Base-by-base conservation (phyloP, 2,329 filamentous ascomycete species). In the Sclerotinia trifoliorum region DNA sequence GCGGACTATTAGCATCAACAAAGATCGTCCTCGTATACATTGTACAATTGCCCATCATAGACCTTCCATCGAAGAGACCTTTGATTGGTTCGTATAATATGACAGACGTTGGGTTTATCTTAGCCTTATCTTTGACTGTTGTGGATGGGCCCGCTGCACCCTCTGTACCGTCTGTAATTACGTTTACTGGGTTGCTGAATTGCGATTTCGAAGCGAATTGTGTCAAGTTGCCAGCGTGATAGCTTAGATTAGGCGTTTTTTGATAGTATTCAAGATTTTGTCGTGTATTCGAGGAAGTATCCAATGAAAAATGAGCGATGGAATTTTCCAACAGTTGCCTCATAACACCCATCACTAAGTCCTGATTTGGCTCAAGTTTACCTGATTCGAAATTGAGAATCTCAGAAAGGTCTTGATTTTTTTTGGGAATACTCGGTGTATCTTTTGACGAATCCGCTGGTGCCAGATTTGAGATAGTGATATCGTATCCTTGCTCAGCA, bases 201-300 rank as follows among this genome's bases (percentile, higher is more conserved):
- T 57, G 19, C 55, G 55, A 21, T 42, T n/a, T 8, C n/a, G 32
- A 11, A 15, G 32, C 55, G 15, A 57, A 57, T 39, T 5, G 2
- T 15, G 35, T 24, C 1, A n/a, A 17, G 1, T 42, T 42, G 1
- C 13, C 7, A 7, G 1, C 4, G 32, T 15, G 4, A 39, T 39
- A 5, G 13, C 13, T 0, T 10, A 21, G n/a, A 4, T 17, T 7
- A 17, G 11, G 11, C 11, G 3, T 39, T 1, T 1, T 7, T 13
- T 0, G 2, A 42, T 39, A 56, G 54, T 56, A 8, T 8, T 56
- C 3, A 7, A 24, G 11, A 7, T 35, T 39, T 24, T 17, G 0
- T 17, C 7, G 32, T 57, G 32, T n/a, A 35, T 42, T 21, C 6
- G 35, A 19, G 11, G 32, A 42, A 57, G 3, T 57, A 1, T 57